Evolutionary conservation across 2,329 filamentous ascomycete genomes (phyloP).

Genomic region (Fusarium denticulatum): DNA sequence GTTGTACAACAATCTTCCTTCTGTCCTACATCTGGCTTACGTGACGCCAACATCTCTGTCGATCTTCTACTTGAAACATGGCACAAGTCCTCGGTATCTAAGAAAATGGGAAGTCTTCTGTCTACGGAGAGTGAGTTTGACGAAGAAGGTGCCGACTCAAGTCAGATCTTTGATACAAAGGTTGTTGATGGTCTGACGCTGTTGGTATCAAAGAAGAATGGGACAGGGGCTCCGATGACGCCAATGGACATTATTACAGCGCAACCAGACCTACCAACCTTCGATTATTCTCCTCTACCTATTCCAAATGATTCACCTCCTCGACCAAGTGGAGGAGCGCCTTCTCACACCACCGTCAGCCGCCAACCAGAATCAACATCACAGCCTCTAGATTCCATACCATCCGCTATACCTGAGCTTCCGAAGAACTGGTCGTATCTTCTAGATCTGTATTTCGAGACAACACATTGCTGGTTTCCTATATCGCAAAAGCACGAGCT

Average conservation of each 20-base stretch:
- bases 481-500: conserved; percentile 13
- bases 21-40: fast-evolving
- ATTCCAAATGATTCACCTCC: neutral
- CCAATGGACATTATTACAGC: neutral
- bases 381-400: fast-evolving
- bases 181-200: neutral
- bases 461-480: conserved; percentile 1
- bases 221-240: neutral
- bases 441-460: conserved; percentile 2
- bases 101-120: neutral
- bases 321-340: neutral
- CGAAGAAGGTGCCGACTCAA: neutral
- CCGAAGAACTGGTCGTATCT: conserved; percentile 7
- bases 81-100: neutral
- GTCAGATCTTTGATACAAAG: neutral
- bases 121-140: neutral
- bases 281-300: neutral
- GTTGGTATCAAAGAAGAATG: neutral
- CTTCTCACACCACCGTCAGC: fast-evolving
- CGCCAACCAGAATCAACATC: fast-evolving
- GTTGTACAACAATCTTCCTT: fast-evolving
- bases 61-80: conserved; percentile 4
- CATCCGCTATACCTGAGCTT: neutral
- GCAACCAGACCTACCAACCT: neutral
- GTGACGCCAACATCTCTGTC: neutral